Evolutionary conservation across 2,329 filamentous ascomycete species (phyloP).

Genomic region (Berkeleyomyces basicola): DNA sequence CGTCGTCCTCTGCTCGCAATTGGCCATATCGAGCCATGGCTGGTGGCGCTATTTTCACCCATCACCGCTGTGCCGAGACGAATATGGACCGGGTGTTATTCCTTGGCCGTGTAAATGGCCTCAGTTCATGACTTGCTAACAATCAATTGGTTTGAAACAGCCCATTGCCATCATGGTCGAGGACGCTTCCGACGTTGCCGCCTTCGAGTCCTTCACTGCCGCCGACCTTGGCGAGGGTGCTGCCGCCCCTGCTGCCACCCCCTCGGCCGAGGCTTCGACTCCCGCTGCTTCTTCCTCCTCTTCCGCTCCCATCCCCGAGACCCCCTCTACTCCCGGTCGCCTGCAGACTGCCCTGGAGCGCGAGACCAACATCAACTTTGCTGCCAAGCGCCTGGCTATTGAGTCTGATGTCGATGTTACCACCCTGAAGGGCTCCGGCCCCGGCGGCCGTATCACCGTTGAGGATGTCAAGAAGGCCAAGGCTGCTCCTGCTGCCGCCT

Average conservation of each 20-base stretch:
- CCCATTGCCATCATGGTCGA: conserved; percentile 93
- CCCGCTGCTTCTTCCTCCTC: conserved; percentile 22
- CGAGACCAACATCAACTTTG: conserved; percentile 53
- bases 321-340: conserved; percentile 58
- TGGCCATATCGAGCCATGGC: background rate
- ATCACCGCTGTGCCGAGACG: background rate
- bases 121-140: background rate
- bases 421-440: conserved; percentile 71
- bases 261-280: conserved; percentile 38
- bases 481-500: conserved; percentile 35
- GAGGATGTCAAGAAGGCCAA: conserved; percentile 82
- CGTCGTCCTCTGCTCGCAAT: conserved; percentile 24
- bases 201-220: conserved; percentile 77
- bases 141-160: conserved; percentile 29
- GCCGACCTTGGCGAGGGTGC: conserved; percentile 79
- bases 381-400: conserved; percentile 65
- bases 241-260: conserved; percentile 42
- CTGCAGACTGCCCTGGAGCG: conserved; percentile 76
- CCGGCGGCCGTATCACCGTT: conserved; percentile 74
- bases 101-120: background rate
- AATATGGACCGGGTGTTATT: background rate
- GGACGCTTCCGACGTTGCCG: conserved; percentile 69
- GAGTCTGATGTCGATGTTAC: conserved; percentile 69
- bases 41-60: background rate
- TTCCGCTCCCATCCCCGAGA: conserved; percentile 31